Conservation (phyloP, 208 protist genomes). For the Polymyxa betae region DNA sequence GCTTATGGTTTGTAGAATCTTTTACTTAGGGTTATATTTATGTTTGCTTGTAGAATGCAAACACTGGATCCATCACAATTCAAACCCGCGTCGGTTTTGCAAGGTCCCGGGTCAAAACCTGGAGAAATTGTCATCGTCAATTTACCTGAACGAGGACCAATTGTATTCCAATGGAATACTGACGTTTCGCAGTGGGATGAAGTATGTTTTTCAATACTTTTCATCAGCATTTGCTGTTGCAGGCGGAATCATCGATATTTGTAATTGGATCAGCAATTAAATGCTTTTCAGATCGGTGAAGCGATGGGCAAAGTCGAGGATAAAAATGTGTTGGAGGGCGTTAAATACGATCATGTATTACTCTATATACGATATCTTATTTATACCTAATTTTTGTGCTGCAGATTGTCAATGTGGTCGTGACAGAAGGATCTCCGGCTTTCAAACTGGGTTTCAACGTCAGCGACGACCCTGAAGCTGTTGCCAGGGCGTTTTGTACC, state of each 20-base stretch:
- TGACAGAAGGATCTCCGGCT: not conserved
- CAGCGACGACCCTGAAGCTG: conserved; percentile 2
- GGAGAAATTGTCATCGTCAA: conserved; percentile 30
- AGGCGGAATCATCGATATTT: too few species aligned
- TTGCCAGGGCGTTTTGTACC: conserved; percentile 7
- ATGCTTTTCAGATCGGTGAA: conserved; percentile 8
- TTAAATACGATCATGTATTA: conserved; percentile 51
- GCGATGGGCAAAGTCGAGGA: not conserved
- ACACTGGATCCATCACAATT: conserved; percentile 40
- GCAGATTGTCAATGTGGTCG: conserved; percentile 32
- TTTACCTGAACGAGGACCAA: not conserved
- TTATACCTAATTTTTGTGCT: not conserved
- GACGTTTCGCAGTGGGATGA: not conserved
- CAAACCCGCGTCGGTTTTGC: not conserved
- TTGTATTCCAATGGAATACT: conserved; percentile 25
- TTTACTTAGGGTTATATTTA: too few species aligned
- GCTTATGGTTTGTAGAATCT: too few species aligned
- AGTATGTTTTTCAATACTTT: too few species aligned
- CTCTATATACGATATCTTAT: not conserved
- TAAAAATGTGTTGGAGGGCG: not conserved
- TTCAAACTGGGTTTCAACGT: conserved; percentile 47
- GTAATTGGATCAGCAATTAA: too few species aligned
- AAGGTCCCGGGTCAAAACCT: not conserved
- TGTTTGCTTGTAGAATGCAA: conserved; percentile 15
- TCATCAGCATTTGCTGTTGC: too few species aligned